Base-by-base conservation (phyloP, 169 alveolate species). In the Cyclospora cayetanensis region DNA sequence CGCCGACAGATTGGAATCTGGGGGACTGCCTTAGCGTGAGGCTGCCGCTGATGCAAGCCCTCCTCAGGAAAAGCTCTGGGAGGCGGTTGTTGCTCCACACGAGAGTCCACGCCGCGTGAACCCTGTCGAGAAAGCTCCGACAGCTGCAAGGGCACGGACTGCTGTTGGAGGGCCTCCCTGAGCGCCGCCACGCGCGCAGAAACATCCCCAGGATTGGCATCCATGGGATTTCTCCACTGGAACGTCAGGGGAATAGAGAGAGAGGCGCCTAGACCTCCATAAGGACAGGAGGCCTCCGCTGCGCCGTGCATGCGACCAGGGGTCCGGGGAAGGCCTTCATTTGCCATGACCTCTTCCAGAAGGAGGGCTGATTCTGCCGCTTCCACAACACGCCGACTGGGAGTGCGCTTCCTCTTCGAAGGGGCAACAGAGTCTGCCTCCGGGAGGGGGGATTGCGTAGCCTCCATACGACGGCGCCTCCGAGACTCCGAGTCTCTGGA, bases 341-440 rank as follows among this genome's bases (percentile, higher is more conserved):
- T 80, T 29, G 90, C 90, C 35, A 80, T 80, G 27, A 80, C 90
- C 90, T 52, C 77, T 25, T 80, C 90, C 77, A 80, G 74, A 20
- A 80, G 90, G 53, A 80, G 35, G 53, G 90, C 90, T 25, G 90
- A 80, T 41, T 80, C 90, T 2, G 90, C 90, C 9, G 90, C 90
- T 76, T 80, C 90, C 46, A 80, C 90, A 34, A 80, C 90, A 39
- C 90, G 90, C 37, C 90, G 90, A 53, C 90, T 80, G 27, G 90
- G 90, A 29, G 90, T 80, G 4, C 90, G 76, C 76, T 80, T 80
- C 39, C 90, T 52, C 90, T 80, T 80, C 53, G 74, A 27, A 50
- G 89, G 89, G 86, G 70, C 88, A 25, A 18, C 43, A 42, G 29
- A 7, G 1, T 15, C 9, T 18, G 11, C 55, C 34, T 50, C 90